Evolutionary conservation across 2,329 filamentous ascomycete species (phyloP).

Genomic region (Didymella pomorum): DNA sequence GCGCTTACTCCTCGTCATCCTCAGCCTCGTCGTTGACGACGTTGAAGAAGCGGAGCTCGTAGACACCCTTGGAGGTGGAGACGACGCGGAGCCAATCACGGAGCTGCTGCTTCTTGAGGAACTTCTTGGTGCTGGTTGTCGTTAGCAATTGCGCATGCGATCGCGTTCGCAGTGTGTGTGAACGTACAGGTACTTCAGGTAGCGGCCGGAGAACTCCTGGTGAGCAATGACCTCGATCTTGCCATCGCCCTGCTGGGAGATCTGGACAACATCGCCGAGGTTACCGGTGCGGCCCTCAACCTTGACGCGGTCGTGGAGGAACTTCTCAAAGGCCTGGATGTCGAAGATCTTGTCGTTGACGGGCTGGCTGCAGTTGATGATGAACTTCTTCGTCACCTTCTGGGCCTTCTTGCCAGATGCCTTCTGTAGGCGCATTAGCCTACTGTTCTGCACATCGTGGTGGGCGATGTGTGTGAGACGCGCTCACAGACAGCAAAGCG

Average conservation of each 20-base stretch:
- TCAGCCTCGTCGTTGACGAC: conserved; percentile 98
- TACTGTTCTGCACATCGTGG: conserved; percentile 73
- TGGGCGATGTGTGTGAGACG: conserved; percentile 28
- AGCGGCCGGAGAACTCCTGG: conserved; percentile 97
- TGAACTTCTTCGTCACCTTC: conserved; percentile 94
- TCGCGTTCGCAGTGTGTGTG: too few relatives aligned
- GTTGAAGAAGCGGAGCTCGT: conserved; percentile 99
- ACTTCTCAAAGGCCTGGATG: conserved; percentile 98
- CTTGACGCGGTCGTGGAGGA: conserved; percentile 99
- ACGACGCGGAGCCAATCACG: conserved; percentile 99
- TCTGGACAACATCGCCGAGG: conserved; percentile 90
- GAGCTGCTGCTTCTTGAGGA: conserved; percentile 99
- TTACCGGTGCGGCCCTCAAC: conserved; percentile 98
- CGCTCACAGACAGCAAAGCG: conserved; percentile 89
- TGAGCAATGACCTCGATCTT: conserved; percentile 98
- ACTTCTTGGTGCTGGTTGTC: conserved; percentile 95
- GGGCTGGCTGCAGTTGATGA: conserved; percentile 99
- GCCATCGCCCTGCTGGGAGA: conserved; percentile 91
- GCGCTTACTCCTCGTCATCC: conserved; percentile 92
- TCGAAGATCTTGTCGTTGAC: conserved; percentile 99
- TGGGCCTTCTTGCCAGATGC: conserved; percentile 60
- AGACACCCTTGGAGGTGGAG: conserved; percentile 96
- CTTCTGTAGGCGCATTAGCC: conserved; percentile 82
- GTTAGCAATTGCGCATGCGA: conserved; percentile 20
- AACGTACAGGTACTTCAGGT: conserved; percentile 98